phyloP scores from a whole-genome alignment of 1,284 basidiomycete genomes.

The Pseudozyma hubeiensis region DNA sequence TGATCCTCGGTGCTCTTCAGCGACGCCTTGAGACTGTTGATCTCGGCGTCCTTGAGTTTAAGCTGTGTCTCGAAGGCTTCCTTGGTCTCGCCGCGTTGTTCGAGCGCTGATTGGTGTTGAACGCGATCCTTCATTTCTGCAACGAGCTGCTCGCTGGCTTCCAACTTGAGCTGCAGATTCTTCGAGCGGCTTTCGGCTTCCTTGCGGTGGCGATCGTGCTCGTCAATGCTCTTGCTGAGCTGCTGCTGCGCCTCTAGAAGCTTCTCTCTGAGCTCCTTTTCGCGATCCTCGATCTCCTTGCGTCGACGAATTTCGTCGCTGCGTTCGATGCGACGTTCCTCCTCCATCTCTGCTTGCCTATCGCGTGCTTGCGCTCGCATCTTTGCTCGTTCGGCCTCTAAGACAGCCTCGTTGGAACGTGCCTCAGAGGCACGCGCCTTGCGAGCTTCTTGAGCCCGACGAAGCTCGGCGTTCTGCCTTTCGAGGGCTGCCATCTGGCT shows the following conservation, averaged over 20 bases:
- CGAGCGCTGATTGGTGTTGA: slow-evolving; percentile 41
- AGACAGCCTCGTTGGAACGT: slow-evolving; percentile 38
- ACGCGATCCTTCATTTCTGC: slow-evolving; percentile 37
- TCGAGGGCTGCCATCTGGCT: slow-evolving; percentile 56
- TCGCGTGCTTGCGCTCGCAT: slow-evolving; percentile 73
- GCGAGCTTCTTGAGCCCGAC: slow-evolving; percentile 39
- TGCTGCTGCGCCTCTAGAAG: slow-evolving; percentile 60
- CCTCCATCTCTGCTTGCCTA: slow-evolving; percentile 71
- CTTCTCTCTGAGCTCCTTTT: slow-evolving; percentile 38
- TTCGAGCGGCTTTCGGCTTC: slow-evolving; percentile 64
- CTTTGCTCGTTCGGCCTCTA: slow-evolving; percentile 70
- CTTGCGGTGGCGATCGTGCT: slow-evolving; percentile 70
- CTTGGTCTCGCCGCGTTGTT: slow-evolving; percentile 37
- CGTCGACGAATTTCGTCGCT: slow-evolving; percentile 61
- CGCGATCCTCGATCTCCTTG: slow-evolving; percentile 52
- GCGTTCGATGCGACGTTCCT: slow-evolving; percentile 53
- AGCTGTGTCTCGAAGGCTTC: slow-evolving; percentile 49
- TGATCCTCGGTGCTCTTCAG: slow-evolving; percentile 58
- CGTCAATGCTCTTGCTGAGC: slow-evolving; percentile 71
- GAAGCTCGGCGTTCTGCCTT: slow-evolving; percentile 45
- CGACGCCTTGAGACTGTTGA: slow-evolving; percentile 55
- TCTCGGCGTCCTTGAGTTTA: slow-evolving; percentile 57
- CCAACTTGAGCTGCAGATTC: slow-evolving; percentile 46
- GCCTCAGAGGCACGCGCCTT: slow-evolving; percentile 41
- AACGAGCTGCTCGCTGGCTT: slow-evolving; percentile 48